A percentile compares a stretch with the other conserved stretches of the same genome.
Conservation (phyloP, 2,329 filamentous ascomycete species). For the Myriosclerotinia curreyana region DNA sequence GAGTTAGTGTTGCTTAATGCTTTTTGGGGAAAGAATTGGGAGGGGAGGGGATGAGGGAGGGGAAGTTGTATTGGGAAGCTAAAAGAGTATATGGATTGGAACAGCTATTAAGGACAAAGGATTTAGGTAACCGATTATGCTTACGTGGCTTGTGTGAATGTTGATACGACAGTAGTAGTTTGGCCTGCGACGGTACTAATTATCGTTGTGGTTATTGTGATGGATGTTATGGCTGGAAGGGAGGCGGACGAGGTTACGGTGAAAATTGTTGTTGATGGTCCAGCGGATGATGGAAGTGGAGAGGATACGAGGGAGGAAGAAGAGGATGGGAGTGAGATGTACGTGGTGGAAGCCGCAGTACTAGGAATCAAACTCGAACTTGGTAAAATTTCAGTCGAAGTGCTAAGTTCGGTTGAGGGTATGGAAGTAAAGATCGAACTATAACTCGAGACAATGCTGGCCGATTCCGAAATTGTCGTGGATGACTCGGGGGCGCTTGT, state of each 20-base stretch:
- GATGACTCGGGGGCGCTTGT: background rate
- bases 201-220: constrained; percentile 14
- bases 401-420: background rate
- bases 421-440: background rate
- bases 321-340: background rate
- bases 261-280: background rate
- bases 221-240: constrained; percentile 2
- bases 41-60: too few relatives aligned
- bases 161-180: constrained; percentile 2
- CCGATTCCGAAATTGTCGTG: background rate
- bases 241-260: background rate
- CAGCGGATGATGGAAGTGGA: background rate
- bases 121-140: too few relatives aligned
- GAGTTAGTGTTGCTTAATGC: too few relatives aligned
- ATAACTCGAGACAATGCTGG: background rate
- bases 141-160: constrained; percentile 6
- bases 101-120: too few relatives aligned
- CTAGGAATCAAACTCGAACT: constrained; percentile 2
- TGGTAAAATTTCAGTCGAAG: background rate
- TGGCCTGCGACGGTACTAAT: constrained; percentile 8
- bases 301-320: constrained; percentile 1
- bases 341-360: constrained; percentile 10
- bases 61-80: too few relatives aligned
- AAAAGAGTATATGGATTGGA: too few relatives aligned
- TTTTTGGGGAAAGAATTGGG: too few relatives aligned